A percentile compares a stretch with the other conserved stretches of the same genome.
Conservation (phyloP, 208 protist genomes). For the Wallacemonas sp. region DNA sequence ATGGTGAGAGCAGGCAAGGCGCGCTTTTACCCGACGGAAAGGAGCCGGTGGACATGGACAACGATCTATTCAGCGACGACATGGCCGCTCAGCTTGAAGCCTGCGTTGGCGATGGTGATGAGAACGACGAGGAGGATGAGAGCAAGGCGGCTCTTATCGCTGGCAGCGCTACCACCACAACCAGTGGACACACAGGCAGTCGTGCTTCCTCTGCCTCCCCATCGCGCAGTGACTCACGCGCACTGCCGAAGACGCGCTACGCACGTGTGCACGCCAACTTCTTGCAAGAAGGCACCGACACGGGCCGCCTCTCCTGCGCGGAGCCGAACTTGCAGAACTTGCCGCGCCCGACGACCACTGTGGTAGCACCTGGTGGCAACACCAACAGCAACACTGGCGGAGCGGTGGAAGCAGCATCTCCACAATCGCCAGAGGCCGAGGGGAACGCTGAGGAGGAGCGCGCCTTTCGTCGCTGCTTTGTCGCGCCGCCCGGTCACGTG, state of each 20-base stretch:
- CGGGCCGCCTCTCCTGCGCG: constrained; percentile 85
- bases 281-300: constrained; percentile 88
- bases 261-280: constrained; percentile 75
- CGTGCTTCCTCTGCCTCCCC: too few species aligned
- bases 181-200: too few species aligned
- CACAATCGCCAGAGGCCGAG: not conserved
- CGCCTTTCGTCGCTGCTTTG: constrained; percentile 79
- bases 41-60: too few species aligned
- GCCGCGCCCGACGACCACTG: constrained; percentile 41
- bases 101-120: too few species aligned
- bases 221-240: too few species aligned
- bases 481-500: constrained; percentile 49
- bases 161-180: too few species aligned
- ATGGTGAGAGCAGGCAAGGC: too few species aligned
- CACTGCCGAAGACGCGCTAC: constrained; percentile 27
- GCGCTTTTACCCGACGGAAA: too few species aligned
- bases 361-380: not conserved
- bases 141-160: too few species aligned
- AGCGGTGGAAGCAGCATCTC: too few species aligned
- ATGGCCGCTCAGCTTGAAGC: constrained; percentile 10
- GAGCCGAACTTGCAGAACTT: constrained; percentile 92
- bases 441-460: constrained; percentile 30
- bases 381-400: not conserved
- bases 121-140: too few species aligned
- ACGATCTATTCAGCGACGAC: constrained; percentile 8